These are phyloP conservation scores for Fomitopsis palustris DNA, from an alignment of 1,284 basidiomycete species.

Conservation along the genomic window DNA sequence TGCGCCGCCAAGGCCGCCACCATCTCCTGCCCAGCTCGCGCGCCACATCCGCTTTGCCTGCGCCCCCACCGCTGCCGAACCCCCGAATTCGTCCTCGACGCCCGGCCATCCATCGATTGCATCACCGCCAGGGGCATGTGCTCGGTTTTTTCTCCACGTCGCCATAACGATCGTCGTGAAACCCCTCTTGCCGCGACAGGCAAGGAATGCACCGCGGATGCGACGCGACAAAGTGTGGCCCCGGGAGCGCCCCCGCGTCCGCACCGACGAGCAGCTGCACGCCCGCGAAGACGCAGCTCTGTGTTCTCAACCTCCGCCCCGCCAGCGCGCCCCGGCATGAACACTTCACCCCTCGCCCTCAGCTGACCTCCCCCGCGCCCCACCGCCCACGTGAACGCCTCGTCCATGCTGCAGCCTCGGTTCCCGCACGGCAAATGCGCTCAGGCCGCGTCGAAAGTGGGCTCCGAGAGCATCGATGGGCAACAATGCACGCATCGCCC, in stretches of 20 bases:
- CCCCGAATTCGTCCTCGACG: not conserved
- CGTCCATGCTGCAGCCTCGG: not conserved
- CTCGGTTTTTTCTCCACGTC: not conserved
- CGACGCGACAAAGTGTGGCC: not conserved
- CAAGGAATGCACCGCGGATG: not conserved
- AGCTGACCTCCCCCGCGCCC: not conserved
- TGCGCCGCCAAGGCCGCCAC: no score
- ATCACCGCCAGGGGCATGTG: not conserved
- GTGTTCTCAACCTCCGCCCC: not conserved
- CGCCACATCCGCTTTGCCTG: not conserved
- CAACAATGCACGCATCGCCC: not conserved
- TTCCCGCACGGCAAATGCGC: not conserved
- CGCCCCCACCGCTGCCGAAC: not conserved
- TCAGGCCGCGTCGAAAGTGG: not conserved
- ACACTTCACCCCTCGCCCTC: not conserved
- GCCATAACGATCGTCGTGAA: constrained; percentile 9
- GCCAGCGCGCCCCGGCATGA: not conserved
- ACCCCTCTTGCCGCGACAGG: not conserved
- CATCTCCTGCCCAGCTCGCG: not conserved
- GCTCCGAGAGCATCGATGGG: not conserved
- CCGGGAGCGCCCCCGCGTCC: not conserved
- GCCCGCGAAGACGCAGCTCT: not conserved
- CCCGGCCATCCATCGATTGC: constrained; percentile 2
- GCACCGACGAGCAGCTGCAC: not conserved
- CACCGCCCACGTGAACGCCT: not conserved